Evolutionary conservation across 495 filamentous ascomycete genomes (phyloP), one percentile per base, ranked within the genome.

Genomic region (Penicillium arizonense): DNA sequence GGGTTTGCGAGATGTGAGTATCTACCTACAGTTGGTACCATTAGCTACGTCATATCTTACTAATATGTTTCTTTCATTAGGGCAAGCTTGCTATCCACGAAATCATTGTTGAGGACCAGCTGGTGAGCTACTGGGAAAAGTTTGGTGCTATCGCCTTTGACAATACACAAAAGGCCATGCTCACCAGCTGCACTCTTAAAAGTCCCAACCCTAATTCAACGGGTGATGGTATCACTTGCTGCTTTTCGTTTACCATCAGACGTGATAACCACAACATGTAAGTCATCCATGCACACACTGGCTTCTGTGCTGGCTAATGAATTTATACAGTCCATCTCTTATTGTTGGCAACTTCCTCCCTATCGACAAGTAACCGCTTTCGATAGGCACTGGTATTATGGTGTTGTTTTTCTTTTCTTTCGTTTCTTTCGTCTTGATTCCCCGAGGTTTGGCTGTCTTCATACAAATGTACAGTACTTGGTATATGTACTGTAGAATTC

Each of bases 121-220:
- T 95, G 42, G 95, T 97, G 55, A 87, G 87, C 68, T 99, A 99
- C 62, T 99, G 94, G 94, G 93, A 99, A 71, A 96, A 97, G 62
- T 97, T 97, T 63, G 91, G 92, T 13, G 89, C 89, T n/a, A 97
- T 99, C 61, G 94, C 95, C 18, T 99, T 99, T 63, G 94, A 99
- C 65, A 85, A 84, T 48, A 84, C 82, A n/a, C 94, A 97, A 69
- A 97, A 97, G 70, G 93, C 93, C 12, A 93, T 99, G 75, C 77
- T 97, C 56, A 97, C 95, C 26, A 91, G 87, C 60, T 99, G 94
- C 62, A 87, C 88, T 12, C 74, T 99, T 58, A 96, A 95, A 69
- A 93, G 85, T 59, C 94, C 91, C 10, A 82, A 88, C 55, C 81
- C 87, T 26, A 83, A 80, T 54, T 83, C 84, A 13, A 80, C 83